Evolutionary conservation across 2,329 filamentous ascomycete species (phyloP), one percentile per base, ranked within the genome.

Genomic region (Exserohilum rostratum): DNA sequence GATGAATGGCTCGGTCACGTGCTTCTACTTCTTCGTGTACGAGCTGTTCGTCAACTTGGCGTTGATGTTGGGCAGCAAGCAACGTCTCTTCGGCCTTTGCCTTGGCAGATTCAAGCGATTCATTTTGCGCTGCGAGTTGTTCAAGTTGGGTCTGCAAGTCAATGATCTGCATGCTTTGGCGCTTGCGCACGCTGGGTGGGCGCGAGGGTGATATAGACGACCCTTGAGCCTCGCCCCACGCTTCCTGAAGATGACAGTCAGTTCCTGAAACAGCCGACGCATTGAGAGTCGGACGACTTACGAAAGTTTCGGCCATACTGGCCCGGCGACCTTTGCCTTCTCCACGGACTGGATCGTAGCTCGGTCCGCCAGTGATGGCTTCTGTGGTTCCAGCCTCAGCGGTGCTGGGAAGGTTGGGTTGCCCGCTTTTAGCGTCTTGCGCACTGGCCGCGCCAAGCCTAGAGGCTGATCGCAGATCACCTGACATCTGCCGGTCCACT

Each of bases 141-240:
- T 97, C 91, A 67, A 99, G 84, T 69, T 85, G 87, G 56, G 85
- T 83, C 80, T 98, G 92, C 71, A 99, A 87, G 69, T 99, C 93
- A 71, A 84, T 79, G 57, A 98, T 87, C 79, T 98, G 93, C 88
- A 98, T 93, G 83, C 93, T 98, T 78, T 96, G 95, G 72, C 93
- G 90, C 73, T 93, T 93, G 68, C 93, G 93, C 85, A 99, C 90
- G 81, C 92, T 97, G 72, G 93, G 91, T 68, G 95, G 93, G 77
- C 93, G 88, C 66, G 91, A 96, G 50, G 95, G 95, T 69, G 95
- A 98, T 70, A 90, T 87, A 71, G 93, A 92, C 74, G 92, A 96
- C 73, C 88, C 88, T 73, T 90, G 90, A 77, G 90, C 91, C 79
- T 96, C 91, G 79, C 93, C 93, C 81, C 87, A 93, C 79, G 91